Evolutionary conservation across 2,329 filamentous ascomycete genomes (phyloP).

Genomic region (Sporothrix luriei): DNA sequence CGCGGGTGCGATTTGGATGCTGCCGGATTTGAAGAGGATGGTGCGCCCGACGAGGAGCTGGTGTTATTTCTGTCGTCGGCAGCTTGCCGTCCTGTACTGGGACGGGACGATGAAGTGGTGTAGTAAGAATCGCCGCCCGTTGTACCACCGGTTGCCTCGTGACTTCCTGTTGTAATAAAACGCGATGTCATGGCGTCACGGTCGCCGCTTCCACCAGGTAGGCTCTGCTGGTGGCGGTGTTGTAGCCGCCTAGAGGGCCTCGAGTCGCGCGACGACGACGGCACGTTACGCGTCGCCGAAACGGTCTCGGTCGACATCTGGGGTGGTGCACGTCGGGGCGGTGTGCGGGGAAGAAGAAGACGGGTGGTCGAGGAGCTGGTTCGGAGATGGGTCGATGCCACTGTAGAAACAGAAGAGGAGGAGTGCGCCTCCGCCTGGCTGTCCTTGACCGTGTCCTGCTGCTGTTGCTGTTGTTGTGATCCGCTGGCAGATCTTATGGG

Average conservation of each 20-base stretch:
- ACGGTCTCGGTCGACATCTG: conserved; percentile 62
- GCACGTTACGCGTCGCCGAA: conserved; percentile 40
- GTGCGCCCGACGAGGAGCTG: background rate
- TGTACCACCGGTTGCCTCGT: conserved; percentile 52
- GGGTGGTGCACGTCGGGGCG: conserved; percentile 63
- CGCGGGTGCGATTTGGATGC: background rate
- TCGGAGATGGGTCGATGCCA: background rate
- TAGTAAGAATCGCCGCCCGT: conserved; percentile 58
- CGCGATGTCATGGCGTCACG: conserved; percentile 59
- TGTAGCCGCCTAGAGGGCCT: conserved; percentile 35
- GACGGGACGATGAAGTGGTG: conserved; percentile 41
- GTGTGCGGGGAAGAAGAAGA: conserved; percentile 59
- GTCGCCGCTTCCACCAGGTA: conserved; percentile 47
- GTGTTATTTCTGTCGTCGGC: conserved; percentile 37
- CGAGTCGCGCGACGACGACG: conserved; percentile 41
- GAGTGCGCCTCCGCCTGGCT: conserved; percentile 7
- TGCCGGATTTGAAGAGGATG: background rate
- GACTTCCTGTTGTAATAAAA: conserved; percentile 53
- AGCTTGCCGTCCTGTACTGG: conserved; percentile 30
- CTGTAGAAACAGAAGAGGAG: conserved; percentile 15
- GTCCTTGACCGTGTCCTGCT: background rate
- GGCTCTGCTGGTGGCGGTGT: conserved; percentile 35
- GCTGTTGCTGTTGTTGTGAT: background rate
- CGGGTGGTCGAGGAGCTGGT: conserved; percentile 29
- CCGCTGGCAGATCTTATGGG: conserved; percentile 5